Percentiles rank a stretch among this genome's conserved stretches.
Evolutionary conservation across 2,329 filamentous ascomycete species (phyloP).

Genomic region (Thelonectria olida): DNA sequence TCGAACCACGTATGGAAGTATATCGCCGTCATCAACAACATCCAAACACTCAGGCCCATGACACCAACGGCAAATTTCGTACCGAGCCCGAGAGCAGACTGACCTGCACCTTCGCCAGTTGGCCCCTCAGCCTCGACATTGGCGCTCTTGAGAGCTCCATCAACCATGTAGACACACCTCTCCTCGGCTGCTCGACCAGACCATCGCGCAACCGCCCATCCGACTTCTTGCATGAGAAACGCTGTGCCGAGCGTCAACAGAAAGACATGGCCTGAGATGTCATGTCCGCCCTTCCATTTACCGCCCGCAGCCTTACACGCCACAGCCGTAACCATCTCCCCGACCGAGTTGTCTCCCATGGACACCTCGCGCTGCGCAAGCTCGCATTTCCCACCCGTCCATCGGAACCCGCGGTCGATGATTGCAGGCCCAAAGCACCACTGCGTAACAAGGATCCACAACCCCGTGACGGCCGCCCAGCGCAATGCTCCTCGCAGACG

Average conservation of each 20-base stretch:
- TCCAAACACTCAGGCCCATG: conserved; percentile 83
- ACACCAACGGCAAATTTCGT: conserved; percentile 69
- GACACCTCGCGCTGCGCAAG: conserved; percentile 58
- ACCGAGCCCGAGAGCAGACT: conserved; percentile 53
- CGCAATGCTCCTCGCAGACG: conserved; percentile 68
- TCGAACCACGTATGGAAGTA: conserved; percentile 99
- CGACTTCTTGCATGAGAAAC: conserved; percentile 83
- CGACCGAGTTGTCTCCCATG: conserved; percentile 56
- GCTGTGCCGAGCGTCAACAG: conserved; percentile 85
- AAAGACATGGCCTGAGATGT: conserved; percentile 96
- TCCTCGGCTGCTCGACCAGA: conserved; percentile 62
- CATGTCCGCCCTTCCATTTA: conserved; percentile 90
- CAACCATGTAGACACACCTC: conserved; percentile 70
- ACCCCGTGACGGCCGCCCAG: conserved; percentile 76
- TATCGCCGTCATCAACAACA: conserved; percentile 97
- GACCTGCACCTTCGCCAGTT: conserved; percentile 34
- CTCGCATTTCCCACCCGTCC: conserved; percentile 88
- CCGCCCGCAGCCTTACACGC: conserved; percentile 87
- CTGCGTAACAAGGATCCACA: conserved; percentile 91
- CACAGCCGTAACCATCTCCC: conserved; percentile 72
- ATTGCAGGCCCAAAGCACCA: conserved; percentile 95
- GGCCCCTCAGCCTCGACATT: conserved; percentile 54
- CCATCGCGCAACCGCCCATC: conserved; percentile 63
- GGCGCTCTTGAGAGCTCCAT: conserved; percentile 72
- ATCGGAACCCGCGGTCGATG: conserved; percentile 88